Percentiles rank a stretch among this genome's conserved stretches.
Evolutionary conservation across 305 asterid genomes (phyloP).

Genomic region (Stenogyne calaminthoides): DNA sequence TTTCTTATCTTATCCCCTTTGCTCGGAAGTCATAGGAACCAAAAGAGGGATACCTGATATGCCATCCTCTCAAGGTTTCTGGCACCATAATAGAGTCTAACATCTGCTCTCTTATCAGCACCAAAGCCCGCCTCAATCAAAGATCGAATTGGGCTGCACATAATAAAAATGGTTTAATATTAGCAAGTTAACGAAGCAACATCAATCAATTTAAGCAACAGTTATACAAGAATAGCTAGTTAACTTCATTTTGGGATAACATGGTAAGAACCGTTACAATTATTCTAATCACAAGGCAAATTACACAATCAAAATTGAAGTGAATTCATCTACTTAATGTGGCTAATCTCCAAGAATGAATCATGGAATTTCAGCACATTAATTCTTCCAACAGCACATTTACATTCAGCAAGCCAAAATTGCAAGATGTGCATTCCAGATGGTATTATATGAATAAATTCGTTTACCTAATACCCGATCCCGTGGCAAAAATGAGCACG

Average conservation of each 20-base stretch:
- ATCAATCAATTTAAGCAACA: not conserved
- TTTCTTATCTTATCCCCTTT: not conserved
- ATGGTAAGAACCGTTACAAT: not conserved
- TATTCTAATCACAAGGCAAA: too few species aligned
- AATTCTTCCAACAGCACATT: not conserved
- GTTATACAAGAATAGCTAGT: conserved; percentile 10
- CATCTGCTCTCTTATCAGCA: conserved; percentile 79
- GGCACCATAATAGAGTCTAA: conserved; percentile 89
- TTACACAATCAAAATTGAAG: conserved; percentile 8
- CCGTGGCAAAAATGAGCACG: conserved; percentile 85
- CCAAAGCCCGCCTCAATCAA: conserved; percentile 77
- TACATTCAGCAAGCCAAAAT: not conserved
- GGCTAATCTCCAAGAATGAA: not conserved
- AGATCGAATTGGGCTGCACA: conserved; percentile 84
- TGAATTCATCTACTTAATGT: not conserved
- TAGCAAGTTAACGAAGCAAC: conserved; percentile 14
- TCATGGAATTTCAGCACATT: not conserved
- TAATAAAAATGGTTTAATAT: conserved; percentile 11
- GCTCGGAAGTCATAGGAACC: conserved; percentile 12
- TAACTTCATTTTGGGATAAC: not conserved
- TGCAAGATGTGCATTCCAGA: not conserved
- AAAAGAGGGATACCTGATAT: conserved; percentile 59
- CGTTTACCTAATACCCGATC: conserved; percentile 82
- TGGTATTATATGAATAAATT: not conserved
- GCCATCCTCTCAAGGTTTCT: conserved; percentile 87